phyloP scores from a whole-genome alignment of 129 eudicot species.

The Ambrosia artemisiifolia region DNA sequence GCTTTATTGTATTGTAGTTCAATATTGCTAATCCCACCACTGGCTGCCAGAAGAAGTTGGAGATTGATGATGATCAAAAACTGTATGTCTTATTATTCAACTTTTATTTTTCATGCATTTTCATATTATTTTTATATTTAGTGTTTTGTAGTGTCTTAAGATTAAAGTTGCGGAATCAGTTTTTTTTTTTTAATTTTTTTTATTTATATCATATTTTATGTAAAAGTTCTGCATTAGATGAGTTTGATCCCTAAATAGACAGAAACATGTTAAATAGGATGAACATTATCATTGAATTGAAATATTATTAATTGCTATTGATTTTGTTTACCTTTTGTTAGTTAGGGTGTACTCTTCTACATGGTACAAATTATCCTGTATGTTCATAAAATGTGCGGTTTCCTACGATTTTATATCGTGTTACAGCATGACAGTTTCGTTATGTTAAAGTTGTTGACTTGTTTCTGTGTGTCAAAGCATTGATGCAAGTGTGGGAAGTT shows the following conservation, averaged over 20 bases:
- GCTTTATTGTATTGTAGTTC: constrained; percentile 45
- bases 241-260: not conserved
- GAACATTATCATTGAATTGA: not conserved
- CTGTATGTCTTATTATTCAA: constrained; percentile 32
- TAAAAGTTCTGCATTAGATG: not conserved
- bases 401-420: not conserved
- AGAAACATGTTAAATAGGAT: not conserved
- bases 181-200: not conserved
- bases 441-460: not conserved
- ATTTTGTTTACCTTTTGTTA: not conserved
- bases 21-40: constrained; percentile 53
- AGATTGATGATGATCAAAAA: too few relatives aligned
- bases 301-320: not conserved
- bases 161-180: not conserved
- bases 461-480: not conserved
- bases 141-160: not conserved
- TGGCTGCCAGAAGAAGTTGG: constrained; percentile 58
- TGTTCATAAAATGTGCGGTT: not conserved
- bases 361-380: not conserved
- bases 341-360: not conserved
- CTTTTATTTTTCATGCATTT: not conserved
- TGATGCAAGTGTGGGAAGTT: not conserved
- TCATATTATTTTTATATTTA: not conserved
- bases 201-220: too few relatives aligned
- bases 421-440: not conserved